Conservation (phyloP, 441 rosid species). For the Theobroma grandiflorum region DNA sequence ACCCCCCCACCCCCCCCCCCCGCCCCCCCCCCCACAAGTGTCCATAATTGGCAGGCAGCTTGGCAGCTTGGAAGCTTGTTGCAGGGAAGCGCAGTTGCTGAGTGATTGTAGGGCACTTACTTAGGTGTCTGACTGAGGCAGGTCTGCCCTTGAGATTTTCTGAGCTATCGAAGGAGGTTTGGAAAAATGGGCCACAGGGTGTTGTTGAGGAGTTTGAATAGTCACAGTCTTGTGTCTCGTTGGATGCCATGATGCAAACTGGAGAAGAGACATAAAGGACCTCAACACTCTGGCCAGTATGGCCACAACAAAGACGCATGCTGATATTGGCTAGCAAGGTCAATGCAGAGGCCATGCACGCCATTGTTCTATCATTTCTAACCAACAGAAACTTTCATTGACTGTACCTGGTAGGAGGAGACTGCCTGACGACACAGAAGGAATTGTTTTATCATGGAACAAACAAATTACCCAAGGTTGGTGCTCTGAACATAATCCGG, state of each 20-base stretch:
- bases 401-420: background rate
- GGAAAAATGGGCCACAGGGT: conserved; percentile 24
- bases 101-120: conserved; percentile 15
- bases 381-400: background rate
- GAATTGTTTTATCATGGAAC: too few species aligned
- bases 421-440: too few species aligned
- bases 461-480: too few species aligned
- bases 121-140: background rate
- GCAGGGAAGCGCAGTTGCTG: background rate
- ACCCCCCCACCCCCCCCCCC: too few species aligned
- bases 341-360: background rate
- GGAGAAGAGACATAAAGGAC: conserved; percentile 17
- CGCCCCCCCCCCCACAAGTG: too few species aligned
- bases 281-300: conserved; percentile 4
- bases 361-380: background rate
- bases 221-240: background rate
- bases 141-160: background rate
- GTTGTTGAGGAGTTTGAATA: conserved; percentile 14
- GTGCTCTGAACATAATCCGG: too few species aligned
- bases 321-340: background rate
- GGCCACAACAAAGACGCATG: background rate
- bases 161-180: background rate
- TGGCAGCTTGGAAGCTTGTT: too few species aligned
- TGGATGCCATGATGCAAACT: conserved; percentile 7
- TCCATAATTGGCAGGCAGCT: background rate